Conservation (phyloP, 768 basidiomycete species). For the Hericium coralloides region DNA sequence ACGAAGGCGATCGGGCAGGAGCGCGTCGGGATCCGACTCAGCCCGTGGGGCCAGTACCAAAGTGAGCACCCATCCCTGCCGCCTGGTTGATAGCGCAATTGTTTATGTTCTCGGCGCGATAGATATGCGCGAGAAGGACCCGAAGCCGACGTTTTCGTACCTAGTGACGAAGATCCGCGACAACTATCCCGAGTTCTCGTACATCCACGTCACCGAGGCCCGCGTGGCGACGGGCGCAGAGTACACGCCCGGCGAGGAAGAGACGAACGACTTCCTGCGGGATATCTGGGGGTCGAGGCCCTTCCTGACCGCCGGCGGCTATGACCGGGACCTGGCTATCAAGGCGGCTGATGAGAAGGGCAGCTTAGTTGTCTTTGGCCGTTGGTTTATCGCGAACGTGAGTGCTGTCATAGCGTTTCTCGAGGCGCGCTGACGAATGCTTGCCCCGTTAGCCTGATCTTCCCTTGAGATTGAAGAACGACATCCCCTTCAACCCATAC, state of each 20-base stretch:
- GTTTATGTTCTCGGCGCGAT: background rate
- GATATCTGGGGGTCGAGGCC: conserved; percentile 11
- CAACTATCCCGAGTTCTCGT: conserved; percentile 24
- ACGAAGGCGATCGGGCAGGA: conserved; percentile 25
- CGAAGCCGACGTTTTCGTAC: conserved; percentile 18
- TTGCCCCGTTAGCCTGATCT: conserved; percentile 9
- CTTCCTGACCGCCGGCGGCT: conserved; percentile 13
- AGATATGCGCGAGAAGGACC: conserved; percentile 12
- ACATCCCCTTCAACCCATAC: conserved; percentile 9
- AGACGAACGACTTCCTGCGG: conserved; percentile 7
- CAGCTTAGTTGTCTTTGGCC: conserved; percentile 17
- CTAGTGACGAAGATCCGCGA: conserved; percentile 16
- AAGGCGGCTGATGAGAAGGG: conserved; percentile 10
- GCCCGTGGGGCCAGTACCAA: conserved; percentile 13
- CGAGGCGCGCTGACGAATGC: background rate
- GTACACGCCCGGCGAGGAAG: background rate
- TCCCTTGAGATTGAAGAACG: conserved; percentile 3
- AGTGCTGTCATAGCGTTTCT: background rate
- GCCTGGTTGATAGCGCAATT: background rate
- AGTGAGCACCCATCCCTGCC: background rate
- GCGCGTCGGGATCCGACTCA: conserved; percentile 25
- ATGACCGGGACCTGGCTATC: conserved; percentile 11
- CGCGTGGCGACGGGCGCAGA: background rate
- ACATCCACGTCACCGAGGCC: conserved; percentile 26
- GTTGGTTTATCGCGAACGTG: conserved; percentile 22